These are phyloP conservation scores for Leishmania mexicana DNA, from an alignment of 208 protist genomes.

Conservation along the genomic window DNA sequence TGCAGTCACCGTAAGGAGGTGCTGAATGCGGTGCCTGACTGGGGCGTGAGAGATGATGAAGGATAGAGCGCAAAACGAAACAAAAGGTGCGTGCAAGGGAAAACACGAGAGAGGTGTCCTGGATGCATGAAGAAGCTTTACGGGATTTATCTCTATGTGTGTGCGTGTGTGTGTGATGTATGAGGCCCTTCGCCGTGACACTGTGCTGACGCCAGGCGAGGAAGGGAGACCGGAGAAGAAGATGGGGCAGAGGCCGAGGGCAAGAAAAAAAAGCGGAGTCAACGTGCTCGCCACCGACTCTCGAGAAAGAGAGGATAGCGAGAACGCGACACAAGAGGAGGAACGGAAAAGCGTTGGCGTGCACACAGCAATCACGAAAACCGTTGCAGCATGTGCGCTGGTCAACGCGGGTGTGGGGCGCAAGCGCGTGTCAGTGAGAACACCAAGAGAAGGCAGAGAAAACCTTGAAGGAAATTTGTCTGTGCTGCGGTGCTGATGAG, in stretches of 20 bases:
- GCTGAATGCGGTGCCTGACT: not conserved
- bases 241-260: not conserved
- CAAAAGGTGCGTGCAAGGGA: not conserved
- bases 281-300: not conserved
- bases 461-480: not conserved
- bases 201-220: not conserved
- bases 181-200: not conserved
- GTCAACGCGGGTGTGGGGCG: not conserved
- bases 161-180: too few relatives aligned
- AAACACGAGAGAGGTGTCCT: not conserved
- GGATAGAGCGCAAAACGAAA: too few relatives aligned
- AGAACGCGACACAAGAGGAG: not conserved
- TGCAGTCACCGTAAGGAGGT: not conserved
- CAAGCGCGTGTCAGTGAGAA: not conserved
- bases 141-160: not conserved
- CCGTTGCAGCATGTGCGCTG: not conserved
- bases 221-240: not conserved
- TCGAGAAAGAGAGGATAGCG: not conserved
- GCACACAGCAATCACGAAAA: not conserved
- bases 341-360: constrained; percentile 11
- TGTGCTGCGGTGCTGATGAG: not conserved
- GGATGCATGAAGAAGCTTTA: not conserved
- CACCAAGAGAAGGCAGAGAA: not conserved
- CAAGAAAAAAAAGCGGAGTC: not conserved
- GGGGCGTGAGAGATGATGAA: not conserved